Evolutionary conservation across 1,139 yeast species (phyloP).

Genomic region (Neolecta irregularis): DNA sequence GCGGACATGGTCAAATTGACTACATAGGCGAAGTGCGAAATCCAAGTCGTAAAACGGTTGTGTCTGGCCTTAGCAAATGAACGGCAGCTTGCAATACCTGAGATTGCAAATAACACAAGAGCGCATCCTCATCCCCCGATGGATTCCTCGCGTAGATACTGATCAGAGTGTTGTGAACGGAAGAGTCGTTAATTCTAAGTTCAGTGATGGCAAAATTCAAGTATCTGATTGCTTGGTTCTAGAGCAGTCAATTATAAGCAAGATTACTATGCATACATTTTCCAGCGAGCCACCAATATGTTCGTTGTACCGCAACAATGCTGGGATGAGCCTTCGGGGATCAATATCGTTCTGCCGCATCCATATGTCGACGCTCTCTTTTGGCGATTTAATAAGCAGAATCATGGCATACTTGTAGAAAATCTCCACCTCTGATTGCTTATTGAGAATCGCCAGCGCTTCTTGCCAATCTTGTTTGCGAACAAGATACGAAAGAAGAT

Average conservation of each 20-base stretch:
- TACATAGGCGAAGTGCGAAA: conserved; percentile 59
- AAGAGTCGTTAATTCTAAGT: conserved; percentile 33
- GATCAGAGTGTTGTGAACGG: conserved; percentile 57
- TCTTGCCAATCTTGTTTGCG: conserved; percentile 57
- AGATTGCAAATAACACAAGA: conserved; percentile 35
- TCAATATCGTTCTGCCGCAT: conserved; percentile 39
- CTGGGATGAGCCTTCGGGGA: conserved; percentile 53
- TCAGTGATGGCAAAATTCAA: conserved; percentile 44
- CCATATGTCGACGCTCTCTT: conserved; percentile 66
- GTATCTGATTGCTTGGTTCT: conserved; percentile 54
- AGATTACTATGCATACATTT: conserved; percentile 6
- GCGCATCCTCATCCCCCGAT: conserved; percentile 27
- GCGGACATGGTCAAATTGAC: conserved; percentile 40
- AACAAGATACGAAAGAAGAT: conserved; percentile 54
- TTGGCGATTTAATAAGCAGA: conserved; percentile 52
- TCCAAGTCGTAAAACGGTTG: conserved; percentile 43
- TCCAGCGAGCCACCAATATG: conserved; percentile 6
- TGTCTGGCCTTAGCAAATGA: no score
- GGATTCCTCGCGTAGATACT: conserved; percentile 53
- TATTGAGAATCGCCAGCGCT: conserved; percentile 45
- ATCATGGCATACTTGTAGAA: conserved; percentile 56
- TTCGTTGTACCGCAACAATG: conserved; percentile 50
- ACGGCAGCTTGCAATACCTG: conserved; percentile 21
- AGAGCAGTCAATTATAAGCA: conserved; percentile 18
- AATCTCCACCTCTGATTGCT: conserved; percentile 32